Evolutionary conservation across 2,329 filamentous ascomycete species (phyloP).

Genomic region (Leptographium flavum): DNA sequence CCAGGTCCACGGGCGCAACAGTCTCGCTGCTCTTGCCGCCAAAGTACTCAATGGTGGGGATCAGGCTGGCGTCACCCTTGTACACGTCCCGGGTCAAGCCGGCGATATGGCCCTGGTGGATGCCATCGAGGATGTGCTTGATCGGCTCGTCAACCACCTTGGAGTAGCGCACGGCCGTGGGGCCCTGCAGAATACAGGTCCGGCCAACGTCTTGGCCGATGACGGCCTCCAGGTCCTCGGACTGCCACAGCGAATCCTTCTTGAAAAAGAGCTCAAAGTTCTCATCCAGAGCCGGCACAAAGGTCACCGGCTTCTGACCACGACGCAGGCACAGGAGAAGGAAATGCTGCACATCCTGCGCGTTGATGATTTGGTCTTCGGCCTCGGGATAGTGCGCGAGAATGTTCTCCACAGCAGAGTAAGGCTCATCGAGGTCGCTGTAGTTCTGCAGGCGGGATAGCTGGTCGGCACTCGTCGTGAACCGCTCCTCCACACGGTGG

Average conservation of each 20-base stretch:
- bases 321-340: conserved; percentile 80
- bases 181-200: conserved; percentile 92
- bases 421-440: conserved; percentile 73
- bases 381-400: conserved; percentile 75
- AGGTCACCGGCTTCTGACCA: conserved; percentile 91
- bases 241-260: conserved; percentile 99
- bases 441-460: conserved; percentile 82
- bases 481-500: conserved; percentile 90
- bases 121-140: conserved; percentile 82
- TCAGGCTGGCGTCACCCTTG: conserved; percentile 51
- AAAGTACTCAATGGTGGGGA: conserved; percentile 88
- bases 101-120: conserved; percentile 79
- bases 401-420: conserved; percentile 62
- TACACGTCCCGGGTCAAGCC: conserved; percentile 71
- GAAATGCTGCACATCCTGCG: conserved; percentile 97
- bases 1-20: conserved; percentile 61
- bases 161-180: conserved; percentile 82
- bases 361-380: conserved; percentile 84
- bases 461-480: conserved; percentile 57
- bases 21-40: conserved; percentile 70
- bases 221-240: conserved; percentile 90
- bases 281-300: conserved; percentile 88
- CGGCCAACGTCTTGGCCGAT: conserved; percentile 91
- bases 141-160: conserved; percentile 85
- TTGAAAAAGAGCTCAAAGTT: conserved; percentile 99